Evolutionary conservation across 306 rosid species (phyloP).

Genomic region (Medicago arabica): DNA sequence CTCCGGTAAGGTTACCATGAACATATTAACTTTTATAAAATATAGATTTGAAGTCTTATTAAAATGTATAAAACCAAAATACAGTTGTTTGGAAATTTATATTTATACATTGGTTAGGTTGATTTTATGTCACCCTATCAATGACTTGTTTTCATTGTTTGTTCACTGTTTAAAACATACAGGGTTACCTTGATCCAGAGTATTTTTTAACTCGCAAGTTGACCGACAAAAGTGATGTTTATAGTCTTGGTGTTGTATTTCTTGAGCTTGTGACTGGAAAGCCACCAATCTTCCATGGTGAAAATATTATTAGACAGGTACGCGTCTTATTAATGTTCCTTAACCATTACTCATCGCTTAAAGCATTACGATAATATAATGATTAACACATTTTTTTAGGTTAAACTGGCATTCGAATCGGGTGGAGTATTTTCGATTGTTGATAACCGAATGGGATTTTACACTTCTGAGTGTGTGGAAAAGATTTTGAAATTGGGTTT

Average conservation of each 20-base stretch:
- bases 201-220: slow-evolving; percentile 82
- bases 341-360: not conserved
- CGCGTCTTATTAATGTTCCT: too few relatives aligned
- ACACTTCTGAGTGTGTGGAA: slow-evolving; percentile 61
- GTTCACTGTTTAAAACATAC: slow-evolving; percentile 36
- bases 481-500: slow-evolving; percentile 66
- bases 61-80: too few relatives aligned
- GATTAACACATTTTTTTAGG: slow-evolving; percentile 45
- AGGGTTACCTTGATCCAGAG: slow-evolving; percentile 97
- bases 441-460: slow-evolving; percentile 75
- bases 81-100: too few relatives aligned
- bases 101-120: too few relatives aligned
- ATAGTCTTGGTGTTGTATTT: slow-evolving; percentile 90
- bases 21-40: not conserved
- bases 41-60: too few relatives aligned
- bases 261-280: slow-evolving; percentile 81
- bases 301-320: slow-evolving; percentile 92
- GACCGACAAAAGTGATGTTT: slow-evolving; percentile 93
- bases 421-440: slow-evolving; percentile 63
- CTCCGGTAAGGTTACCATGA: slow-evolving; percentile 65
- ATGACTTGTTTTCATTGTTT: slow-evolving; percentile 12
- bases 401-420: slow-evolving; percentile 57
- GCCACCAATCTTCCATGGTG: slow-evolving; percentile 89
- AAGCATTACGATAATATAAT: not conserved
- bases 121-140: slow-evolving; percentile 1